phyloP scores from a whole-genome alignment of 768 basidiomycete species.

The Leucogyrophana mollusca region DNA sequence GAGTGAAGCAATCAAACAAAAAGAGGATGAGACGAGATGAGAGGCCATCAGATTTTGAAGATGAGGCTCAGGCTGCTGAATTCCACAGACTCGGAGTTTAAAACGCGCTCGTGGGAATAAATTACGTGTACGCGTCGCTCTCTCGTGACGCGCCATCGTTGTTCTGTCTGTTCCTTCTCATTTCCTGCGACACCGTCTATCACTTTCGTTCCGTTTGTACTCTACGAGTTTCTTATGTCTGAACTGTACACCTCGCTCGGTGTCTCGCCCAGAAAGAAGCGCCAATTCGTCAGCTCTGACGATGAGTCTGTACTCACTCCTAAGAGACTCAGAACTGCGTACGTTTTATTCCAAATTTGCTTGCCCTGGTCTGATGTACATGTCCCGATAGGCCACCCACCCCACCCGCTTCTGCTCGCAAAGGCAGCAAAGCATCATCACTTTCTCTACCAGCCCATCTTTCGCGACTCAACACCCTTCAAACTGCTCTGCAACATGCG shows the following conservation, averaged over 20 bases:
- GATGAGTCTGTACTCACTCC: constrained; percentile 60
- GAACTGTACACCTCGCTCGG: constrained; percentile 60
- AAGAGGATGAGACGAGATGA: too few relatives aligned
- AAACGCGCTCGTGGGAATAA: constrained; percentile 25
- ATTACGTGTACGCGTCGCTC: constrained; percentile 34
- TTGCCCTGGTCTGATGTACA: constrained; percentile 5
- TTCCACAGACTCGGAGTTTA: not conserved
- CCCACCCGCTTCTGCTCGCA: constrained; percentile 52
- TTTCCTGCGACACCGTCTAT: constrained; percentile 13
- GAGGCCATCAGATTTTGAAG: too few relatives aligned
- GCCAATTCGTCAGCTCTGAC: constrained; percentile 46
- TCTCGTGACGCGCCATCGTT: constrained; percentile 10
- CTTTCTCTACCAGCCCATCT: constrained; percentile 54
- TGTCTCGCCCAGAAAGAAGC: constrained; percentile 72
- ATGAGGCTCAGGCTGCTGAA: too few relatives aligned
- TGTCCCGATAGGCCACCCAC: constrained; percentile 49
- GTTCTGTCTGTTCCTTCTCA: constrained; percentile 14
- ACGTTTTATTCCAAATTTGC: constrained; percentile 20
- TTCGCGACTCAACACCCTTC: constrained; percentile 57
- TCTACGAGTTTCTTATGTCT: constrained; percentile 40
- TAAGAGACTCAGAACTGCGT: constrained; percentile 65
- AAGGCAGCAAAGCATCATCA: constrained; percentile 20
- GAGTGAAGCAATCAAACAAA: too few relatives aligned
- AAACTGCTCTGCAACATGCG: constrained; percentile 76
- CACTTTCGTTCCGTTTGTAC: constrained; percentile 5